Evolutionary conservation across 108 stramenopile genomes (phyloP), one percentile per base, ranked within the genome.

Genomic region (Thalassiosira profunda): DNA sequence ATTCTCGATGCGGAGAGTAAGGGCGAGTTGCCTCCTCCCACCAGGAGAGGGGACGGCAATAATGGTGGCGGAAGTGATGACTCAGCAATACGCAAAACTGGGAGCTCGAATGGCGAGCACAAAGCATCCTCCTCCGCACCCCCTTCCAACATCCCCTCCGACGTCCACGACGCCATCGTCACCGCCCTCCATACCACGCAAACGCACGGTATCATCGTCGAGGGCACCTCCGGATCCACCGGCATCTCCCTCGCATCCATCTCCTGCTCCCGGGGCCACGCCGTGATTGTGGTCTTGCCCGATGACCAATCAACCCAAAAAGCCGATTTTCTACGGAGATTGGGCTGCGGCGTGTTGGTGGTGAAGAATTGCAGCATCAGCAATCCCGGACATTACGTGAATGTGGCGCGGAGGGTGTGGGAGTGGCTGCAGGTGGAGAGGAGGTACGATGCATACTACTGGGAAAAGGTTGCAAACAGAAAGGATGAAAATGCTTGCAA

Each of bases 171-270:
- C 9, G 72, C 76, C 0, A 79, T 79, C 38, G 55, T 79, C 5
- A 89, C 82, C 12, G 79, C 90, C 12, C 72, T 91, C 25, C 34
- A 67, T 42, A 44, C 34, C 41, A 84, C 86, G 23, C 52, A 76
- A 67, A 89, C 86, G 5, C 85, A 90, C 63, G 81, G 92, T 14
- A 34, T 93, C n/a, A 94, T 98, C 43, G 89, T 98, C 23, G 98
- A 98, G 71, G 98, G 98, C 5, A 97, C 96, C 17, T 93, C 91
- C 11, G 98, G 97, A 44, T 95, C 94, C n/a, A 99, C 98, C 6
- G 97, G 97, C 3, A 97, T 99, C 35, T 86, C 96, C 45, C 64
- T 98, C 21, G 96, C 98, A 1, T 88, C 87, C 2, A 54, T 97
- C 28, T 91, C 88, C 46, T 81, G 76, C 18, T 70, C 93, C 25